phyloP scores from a whole-genome alignment of 2,329 filamentous ascomycete genomes.

The Neofusicoccum cordaticola region DNA sequence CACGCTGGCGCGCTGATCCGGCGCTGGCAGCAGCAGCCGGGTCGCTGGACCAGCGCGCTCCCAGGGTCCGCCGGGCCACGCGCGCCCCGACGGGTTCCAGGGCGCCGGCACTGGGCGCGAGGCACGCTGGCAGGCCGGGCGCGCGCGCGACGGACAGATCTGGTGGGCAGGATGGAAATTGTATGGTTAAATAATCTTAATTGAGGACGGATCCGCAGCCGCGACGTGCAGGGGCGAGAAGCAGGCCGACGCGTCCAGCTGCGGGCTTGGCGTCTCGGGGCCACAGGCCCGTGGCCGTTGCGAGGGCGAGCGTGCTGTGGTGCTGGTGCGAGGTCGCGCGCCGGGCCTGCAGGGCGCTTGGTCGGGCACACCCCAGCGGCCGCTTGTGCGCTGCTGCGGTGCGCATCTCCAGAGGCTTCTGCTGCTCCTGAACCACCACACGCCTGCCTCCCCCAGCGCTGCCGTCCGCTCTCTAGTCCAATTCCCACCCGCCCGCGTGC shows the following conservation, averaged over 20 bases:
- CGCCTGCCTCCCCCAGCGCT: neutral
- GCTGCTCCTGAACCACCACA: slow-evolving; percentile 1
- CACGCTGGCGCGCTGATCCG: slow-evolving; percentile 4
- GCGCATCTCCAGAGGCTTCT: neutral
- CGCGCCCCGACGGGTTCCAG: neutral
- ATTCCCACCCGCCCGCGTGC: neutral
- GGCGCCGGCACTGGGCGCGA: neutral
- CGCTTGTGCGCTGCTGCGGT: neutral
- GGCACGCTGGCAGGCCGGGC: neutral
- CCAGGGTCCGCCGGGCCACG: neutral
- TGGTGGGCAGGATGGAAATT: neutral
- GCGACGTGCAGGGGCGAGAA: slow-evolving; percentile 7
- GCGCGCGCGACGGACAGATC: neutral
- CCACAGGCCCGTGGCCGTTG: neutral
- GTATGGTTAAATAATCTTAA: slow-evolving; percentile 15
- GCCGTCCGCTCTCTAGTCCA: neutral
- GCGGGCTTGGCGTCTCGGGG: neutral
- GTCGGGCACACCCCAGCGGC: slow-evolving; percentile 1
- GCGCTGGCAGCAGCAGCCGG: slow-evolving; percentile 3
- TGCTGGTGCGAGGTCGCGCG: no score
- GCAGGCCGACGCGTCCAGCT: slow-evolving; percentile 5
- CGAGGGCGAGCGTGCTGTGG: no score
- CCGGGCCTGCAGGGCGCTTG: neutral
- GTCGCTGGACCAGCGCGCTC: neutral
- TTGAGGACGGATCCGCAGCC: slow-evolving; percentile 3